A percentile compares a stretch with the other conserved stretches of the same genome.
Evolutionary conservation across 2,329 filamentous ascomycete species (phyloP).

Genomic region (Leptodontidium sp.): DNA sequence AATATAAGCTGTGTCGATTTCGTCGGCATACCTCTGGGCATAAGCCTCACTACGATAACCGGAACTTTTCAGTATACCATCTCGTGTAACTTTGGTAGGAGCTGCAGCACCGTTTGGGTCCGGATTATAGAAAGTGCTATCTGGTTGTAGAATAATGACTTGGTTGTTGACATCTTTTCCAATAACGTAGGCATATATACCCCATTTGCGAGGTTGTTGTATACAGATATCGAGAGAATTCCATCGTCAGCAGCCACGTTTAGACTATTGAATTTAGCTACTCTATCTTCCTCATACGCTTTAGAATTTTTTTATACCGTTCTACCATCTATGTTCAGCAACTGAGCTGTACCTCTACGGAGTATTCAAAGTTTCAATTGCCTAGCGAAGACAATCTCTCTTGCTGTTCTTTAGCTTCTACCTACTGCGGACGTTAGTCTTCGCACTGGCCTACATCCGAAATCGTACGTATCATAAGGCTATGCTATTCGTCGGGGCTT

Average conservation of each 20-base stretch:
- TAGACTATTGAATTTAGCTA: not conserved
- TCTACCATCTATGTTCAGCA: no score
- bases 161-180: not conserved
- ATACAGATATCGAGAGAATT: not conserved
- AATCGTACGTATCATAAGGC: no score
- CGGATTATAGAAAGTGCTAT: not conserved
- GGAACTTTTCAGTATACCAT: constrained; percentile 3
- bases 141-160: constrained; percentile 4
- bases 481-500: no score
- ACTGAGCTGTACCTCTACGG: no score
- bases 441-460: no score
- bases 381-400: no score
- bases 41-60: constrained; percentile 2
- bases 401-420: no score
- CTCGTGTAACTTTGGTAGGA: not conserved
- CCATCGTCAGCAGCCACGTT: not conserved
- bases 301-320: not conserved
- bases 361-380: no score
- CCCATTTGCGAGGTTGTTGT: not conserved
- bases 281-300: not conserved
- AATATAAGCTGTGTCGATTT: constrained; percentile 11
- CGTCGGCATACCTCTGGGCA: not conserved
- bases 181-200: not conserved
- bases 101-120: not conserved
- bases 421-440: no score